phyloP scores from a whole-genome alignment of 495 filamentous ascomycete genomes.

The Tetracladium marchalianum region DNA sequence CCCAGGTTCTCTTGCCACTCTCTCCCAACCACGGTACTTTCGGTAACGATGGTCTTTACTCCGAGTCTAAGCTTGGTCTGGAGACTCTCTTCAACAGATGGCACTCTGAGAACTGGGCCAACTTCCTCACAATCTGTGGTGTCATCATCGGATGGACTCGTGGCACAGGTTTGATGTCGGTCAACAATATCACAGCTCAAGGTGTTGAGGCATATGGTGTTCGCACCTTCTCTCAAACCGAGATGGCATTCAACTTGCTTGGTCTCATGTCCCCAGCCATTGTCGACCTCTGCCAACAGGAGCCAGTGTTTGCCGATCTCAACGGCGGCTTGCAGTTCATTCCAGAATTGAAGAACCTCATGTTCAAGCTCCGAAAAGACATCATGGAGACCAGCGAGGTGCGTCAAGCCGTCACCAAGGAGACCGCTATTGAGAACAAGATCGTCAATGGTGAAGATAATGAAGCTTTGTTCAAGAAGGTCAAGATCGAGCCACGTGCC shows the following conservation, averaged over 20 bases:
- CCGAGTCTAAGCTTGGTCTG: constrained; percentile 92
- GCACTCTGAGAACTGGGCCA: constrained; percentile 95
- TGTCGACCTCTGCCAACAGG: constrained; percentile 89
- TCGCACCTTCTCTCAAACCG: constrained; percentile 95
- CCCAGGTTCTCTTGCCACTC: constrained; percentile 89
- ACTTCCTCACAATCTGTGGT: constrained; percentile 97
- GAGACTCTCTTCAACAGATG: constrained; percentile 98
- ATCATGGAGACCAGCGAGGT: constrained; percentile 93
- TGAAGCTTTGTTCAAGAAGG: constrained; percentile 88
- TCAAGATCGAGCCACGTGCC: constrained; percentile 82
- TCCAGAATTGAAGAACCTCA: constrained; percentile 88
- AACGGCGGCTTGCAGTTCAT: constrained; percentile 98
- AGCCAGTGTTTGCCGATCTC: constrained; percentile 93
- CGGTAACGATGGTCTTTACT: constrained; percentile 95
- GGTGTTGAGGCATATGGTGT: constrained; percentile 94
- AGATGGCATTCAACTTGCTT: constrained; percentile 98
- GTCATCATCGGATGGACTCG: constrained; percentile 99
- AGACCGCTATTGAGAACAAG: constrained; percentile 95
- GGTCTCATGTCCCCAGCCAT: constrained; percentile 92
- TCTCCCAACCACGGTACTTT: constrained; percentile 99
- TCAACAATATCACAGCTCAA: constrained; percentile 96
- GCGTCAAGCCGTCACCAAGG: constrained; percentile 85
- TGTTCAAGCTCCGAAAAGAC: constrained; percentile 80
- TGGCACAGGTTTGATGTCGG: constrained; percentile 95
- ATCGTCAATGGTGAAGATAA: constrained; percentile 90